A percentile compares a stretch with the other conserved stretches of the same genome.
These are phyloP conservation scores for Sclerotinia glacialis DNA, from an alignment of 2,329 filamentous ascomycete genomes.

Conservation along the genomic window DNA sequence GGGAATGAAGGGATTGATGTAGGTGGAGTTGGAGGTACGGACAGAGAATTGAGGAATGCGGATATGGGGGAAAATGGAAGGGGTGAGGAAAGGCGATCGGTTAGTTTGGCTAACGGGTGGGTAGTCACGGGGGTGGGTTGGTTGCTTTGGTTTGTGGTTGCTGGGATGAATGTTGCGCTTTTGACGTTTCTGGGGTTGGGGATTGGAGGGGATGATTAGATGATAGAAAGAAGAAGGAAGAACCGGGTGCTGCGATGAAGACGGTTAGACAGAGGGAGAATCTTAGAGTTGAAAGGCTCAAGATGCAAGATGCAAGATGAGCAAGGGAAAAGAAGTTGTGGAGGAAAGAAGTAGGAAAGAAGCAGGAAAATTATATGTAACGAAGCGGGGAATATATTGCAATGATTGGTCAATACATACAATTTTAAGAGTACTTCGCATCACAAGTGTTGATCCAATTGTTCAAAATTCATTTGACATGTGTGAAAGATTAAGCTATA, in stretches of 20 bases:
- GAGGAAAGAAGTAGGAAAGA: not conserved
- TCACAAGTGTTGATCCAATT: not conserved
- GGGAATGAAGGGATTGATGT: slow-evolving; percentile 9
- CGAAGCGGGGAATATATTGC: not conserved
- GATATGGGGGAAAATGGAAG: slow-evolving; percentile 31
- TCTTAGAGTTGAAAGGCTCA: no score
- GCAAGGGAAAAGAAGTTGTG: not conserved
- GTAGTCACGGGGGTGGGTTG: slow-evolving; percentile 54
- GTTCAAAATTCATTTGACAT: not conserved
- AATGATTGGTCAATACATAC: not conserved
- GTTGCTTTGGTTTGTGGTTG: slow-evolving; percentile 69
- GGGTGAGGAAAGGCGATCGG: slow-evolving; percentile 31
- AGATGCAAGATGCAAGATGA: no score
- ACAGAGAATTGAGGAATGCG: not conserved
- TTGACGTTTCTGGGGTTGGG: slow-evolving; percentile 58
- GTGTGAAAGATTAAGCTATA: not conserved
- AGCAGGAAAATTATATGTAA: not conserved
- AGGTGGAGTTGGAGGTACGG: slow-evolving; percentile 1
- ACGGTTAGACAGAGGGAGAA: not conserved
- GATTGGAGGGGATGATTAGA: slow-evolving; percentile 18
- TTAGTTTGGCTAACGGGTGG: slow-evolving; percentile 67
- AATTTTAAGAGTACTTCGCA: not conserved
- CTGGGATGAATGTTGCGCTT: slow-evolving; percentile 71
- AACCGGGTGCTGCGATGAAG: no score
- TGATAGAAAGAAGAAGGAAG: not conserved